Evolutionary conservation across 148 eudicot species (phyloP).

Genomic region (Fagopyrum esculentum): DNA sequence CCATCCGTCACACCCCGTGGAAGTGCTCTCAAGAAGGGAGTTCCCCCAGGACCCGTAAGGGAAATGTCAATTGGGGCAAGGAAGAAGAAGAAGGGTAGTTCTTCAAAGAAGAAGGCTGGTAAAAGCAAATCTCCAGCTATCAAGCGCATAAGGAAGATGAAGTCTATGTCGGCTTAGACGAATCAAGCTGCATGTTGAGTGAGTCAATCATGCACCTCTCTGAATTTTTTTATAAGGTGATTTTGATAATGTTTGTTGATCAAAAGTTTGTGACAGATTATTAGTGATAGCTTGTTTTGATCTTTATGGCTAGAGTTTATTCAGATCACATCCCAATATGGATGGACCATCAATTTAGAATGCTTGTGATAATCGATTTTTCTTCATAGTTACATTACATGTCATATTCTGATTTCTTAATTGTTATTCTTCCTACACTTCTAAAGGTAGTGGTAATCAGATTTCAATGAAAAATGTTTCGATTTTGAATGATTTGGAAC

Average conservation of each 20-base stretch:
- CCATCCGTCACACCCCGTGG: slow-evolving; percentile 91
- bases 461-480: neutral
- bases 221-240: slow-evolving; percentile 6
- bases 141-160: slow-evolving; percentile 46
- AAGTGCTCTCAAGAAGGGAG: slow-evolving; percentile 89
- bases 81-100: slow-evolving; percentile 48
- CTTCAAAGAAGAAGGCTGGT: slow-evolving; percentile 42
- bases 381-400: neutral
- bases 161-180: slow-evolving; percentile 24
- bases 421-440: neutral
- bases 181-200: slow-evolving; percentile 8
- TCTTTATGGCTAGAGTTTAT: neutral
- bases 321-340: neutral
- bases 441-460: neutral
- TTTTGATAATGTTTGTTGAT: slow-evolving; percentile 2
- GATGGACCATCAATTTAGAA: neutral
- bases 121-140: slow-evolving; percentile 45
- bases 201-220: neutral
- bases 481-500: neutral
- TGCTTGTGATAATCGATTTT: slow-evolving; percentile 1
- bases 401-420: neutral
- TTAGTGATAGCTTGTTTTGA: slow-evolving; percentile 3
- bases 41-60: slow-evolving; percentile 76
- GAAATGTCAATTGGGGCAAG: slow-evolving; percentile 40
- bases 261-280: neutral